Percentiles rank a stretch among this genome's conserved stretches.
Evolutionary conservation across 2,329 filamentous ascomycete species (phyloP).

Genomic region (Cyphellophora attinorum): DNA sequence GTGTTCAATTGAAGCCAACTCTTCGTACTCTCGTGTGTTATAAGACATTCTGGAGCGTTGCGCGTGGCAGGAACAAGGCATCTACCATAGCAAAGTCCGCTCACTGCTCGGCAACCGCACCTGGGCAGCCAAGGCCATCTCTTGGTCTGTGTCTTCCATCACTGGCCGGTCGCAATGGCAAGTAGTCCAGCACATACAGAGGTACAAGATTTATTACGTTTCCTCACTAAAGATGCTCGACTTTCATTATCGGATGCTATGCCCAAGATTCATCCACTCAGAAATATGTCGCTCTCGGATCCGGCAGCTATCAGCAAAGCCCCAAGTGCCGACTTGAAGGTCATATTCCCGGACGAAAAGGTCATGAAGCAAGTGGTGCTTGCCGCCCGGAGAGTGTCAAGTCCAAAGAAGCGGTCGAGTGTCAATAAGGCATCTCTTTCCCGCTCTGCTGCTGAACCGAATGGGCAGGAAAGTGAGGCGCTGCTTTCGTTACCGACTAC

Average conservation of each 20-base stretch:
- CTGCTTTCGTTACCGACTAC: constrained; percentile 24
- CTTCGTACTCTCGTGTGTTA: too few species aligned
- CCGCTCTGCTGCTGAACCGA: constrained; percentile 15
- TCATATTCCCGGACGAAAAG: constrained; percentile 43
- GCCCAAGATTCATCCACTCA: constrained; percentile 44
- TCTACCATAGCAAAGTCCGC: too few species aligned
- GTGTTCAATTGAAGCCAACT: too few species aligned
- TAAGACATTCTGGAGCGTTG: too few species aligned
- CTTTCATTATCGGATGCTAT: constrained; percentile 46
- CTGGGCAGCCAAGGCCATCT: too few species aligned
- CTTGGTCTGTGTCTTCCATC: too few species aligned
- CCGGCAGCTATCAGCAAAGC: constrained; percentile 40
- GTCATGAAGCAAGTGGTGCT: constrained; percentile 46
- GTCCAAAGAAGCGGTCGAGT: constrained; percentile 41
- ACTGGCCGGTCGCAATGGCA: too few species aligned
- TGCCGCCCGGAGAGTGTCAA: constrained; percentile 44
- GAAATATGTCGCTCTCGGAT: constrained; percentile 33
- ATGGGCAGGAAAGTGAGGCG: constrained; percentile 26
- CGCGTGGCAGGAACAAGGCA: too few species aligned
- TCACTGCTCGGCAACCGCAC: too few species aligned
- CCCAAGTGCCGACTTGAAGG: constrained; percentile 32
- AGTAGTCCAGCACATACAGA: constrained; percentile 20
- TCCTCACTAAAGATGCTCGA: constrained; percentile 49
- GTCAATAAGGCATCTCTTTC: background rate
- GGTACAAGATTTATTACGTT: constrained; percentile 42